A percentile compares a stretch with the other conserved stretches of the same genome.
Conservation (phyloP, 2,329 filamentous ascomycete genomes). For the Alternaria tenuissima region DNA sequence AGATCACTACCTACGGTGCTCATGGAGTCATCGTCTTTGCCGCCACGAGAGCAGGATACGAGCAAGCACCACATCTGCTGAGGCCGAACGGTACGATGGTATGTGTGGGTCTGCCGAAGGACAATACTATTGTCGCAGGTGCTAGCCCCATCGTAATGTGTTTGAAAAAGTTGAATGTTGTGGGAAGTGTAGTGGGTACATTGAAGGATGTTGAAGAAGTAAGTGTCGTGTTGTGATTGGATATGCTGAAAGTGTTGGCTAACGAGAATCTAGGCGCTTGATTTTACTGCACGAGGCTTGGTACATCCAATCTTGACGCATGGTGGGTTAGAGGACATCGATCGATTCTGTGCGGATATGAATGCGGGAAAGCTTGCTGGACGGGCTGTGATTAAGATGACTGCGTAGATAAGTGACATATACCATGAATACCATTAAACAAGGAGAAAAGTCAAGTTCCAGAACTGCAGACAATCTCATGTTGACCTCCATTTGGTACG, state of each 20-base stretch:
- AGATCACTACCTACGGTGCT: conserved; percentile 68
- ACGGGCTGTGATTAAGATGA: conserved; percentile 54
- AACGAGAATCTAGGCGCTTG: conserved; percentile 44
- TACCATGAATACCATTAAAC: not conserved
- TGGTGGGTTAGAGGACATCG: conserved; percentile 51
- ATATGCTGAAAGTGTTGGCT: not conserved
- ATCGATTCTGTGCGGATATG: conserved; percentile 52
- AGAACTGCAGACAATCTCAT: not conserved
- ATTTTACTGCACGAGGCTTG: conserved; percentile 54
- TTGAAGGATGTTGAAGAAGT: conserved; percentile 55
- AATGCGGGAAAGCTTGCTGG: conserved; percentile 51
- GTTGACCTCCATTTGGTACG: not conserved
- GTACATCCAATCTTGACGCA: conserved; percentile 53
- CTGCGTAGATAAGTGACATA: conserved; percentile 8
- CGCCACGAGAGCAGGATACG: conserved; percentile 49
- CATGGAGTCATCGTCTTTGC: conserved; percentile 86
- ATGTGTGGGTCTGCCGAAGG: conserved; percentile 38
- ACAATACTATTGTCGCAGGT: conserved; percentile 24
- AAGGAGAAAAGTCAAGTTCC: not conserved
- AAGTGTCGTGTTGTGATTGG: not conserved
- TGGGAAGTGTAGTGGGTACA: conserved; percentile 55
- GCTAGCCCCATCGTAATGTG: conserved; percentile 50
- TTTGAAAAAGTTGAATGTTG: conserved; percentile 53
- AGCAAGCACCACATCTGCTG: conserved; percentile 39
- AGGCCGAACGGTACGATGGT: conserved; percentile 41